Percentiles rank a stretch among this genome's conserved stretches.
These are phyloP conservation scores for Panicum virgatum DNA, from an alignment of 202 grass and related monocot genomes.

Conservation along the genomic window DNA sequence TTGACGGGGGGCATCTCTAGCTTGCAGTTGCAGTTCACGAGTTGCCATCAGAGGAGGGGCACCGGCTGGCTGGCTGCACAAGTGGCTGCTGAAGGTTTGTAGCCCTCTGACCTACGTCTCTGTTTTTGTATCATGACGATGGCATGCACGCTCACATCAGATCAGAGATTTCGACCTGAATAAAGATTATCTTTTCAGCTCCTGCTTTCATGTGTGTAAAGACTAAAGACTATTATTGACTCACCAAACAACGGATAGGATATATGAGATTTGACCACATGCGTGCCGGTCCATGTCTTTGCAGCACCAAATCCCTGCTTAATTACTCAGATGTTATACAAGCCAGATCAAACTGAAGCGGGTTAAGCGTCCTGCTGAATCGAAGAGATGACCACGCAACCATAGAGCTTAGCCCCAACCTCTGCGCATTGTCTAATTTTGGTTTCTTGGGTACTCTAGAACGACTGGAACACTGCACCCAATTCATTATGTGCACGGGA, in stretches of 20 bases:
- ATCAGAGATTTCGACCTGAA: not conserved
- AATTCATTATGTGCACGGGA: not conserved
- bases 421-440: slow-evolving; percentile 22
- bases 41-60: slow-evolving; percentile 29
- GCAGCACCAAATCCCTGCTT: slow-evolving; percentile 27
- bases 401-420: slow-evolving; percentile 32
- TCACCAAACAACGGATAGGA: slow-evolving; percentile 33
- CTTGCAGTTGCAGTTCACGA: slow-evolving; percentile 36
- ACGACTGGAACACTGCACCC: slow-evolving; percentile 40
- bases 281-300: not conserved
- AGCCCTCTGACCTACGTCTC: slow-evolving; percentile 37
- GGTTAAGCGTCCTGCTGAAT: slow-evolving; percentile 38
- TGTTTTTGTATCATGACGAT: not conserved
- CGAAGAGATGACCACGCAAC: slow-evolving; percentile 42
- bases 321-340: slow-evolving; percentile 33
- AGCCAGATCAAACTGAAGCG: slow-evolving; percentile 23
- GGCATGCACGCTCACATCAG: slow-evolving; percentile 4
- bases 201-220: slow-evolving; percentile 20
- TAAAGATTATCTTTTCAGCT: not conserved
- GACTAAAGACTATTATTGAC: not conserved
- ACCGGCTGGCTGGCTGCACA: not conserved
- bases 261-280: slow-evolving; percentile 43
- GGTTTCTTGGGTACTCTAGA: slow-evolving; percentile 30
- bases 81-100: slow-evolving; percentile 20
- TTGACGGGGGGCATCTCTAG: not conserved